phyloP scores from a whole-genome alignment of 768 basidiomycete species.

The Leucocoprinus leucothites region DNA sequence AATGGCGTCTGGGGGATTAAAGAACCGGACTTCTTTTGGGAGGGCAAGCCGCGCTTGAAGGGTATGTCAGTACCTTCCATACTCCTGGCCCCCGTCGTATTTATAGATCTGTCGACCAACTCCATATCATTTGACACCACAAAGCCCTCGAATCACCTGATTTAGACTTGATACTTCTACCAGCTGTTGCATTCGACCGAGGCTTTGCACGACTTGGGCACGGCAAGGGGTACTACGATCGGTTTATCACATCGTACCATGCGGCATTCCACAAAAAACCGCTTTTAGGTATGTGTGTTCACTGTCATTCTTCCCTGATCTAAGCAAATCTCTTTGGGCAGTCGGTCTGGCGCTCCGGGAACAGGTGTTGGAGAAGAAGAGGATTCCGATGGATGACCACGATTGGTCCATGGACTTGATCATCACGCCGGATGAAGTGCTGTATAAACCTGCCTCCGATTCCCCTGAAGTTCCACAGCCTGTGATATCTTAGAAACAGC shows the following conservation, averaged over 20 bases:
- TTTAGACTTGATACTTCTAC: slow-evolving; percentile 61
- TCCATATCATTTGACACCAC: neutral
- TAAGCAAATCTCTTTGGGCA: slow-evolving; percentile 22
- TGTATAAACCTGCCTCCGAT: slow-evolving; percentile 1
- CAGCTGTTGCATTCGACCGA: slow-evolving; percentile 75
- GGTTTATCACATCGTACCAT: slow-evolving; percentile 59
- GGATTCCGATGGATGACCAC: slow-evolving; percentile 50
- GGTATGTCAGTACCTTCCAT: too few relatives aligned
- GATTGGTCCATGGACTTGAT: slow-evolving; percentile 68
- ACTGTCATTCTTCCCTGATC: slow-evolving; percentile 10
- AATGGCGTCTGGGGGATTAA: slow-evolving; percentile 73
- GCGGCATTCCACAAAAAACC: slow-evolving; percentile 43
- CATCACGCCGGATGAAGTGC: slow-evolving; percentile 38
- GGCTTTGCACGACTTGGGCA: slow-evolving; percentile 71
- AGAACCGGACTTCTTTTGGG: slow-evolving; percentile 52
- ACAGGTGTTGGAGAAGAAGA: slow-evolving; percentile 50
- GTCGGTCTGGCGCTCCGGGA: slow-evolving; percentile 66
- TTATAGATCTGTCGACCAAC: neutral
- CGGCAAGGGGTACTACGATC: slow-evolving; percentile 83
- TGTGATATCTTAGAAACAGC: neutral
- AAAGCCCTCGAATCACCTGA: slow-evolving; percentile 8
- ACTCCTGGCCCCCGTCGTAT: neutral
- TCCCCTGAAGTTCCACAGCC: neutral
- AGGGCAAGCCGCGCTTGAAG: slow-evolving; percentile 41
- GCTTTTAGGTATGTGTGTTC: slow-evolving; percentile 47